Evolutionary conservation across 129 eudicot species (phyloP), one percentile per base, ranked within the genome.

Genomic region (Chrysanthemum seticuspe): DNA sequence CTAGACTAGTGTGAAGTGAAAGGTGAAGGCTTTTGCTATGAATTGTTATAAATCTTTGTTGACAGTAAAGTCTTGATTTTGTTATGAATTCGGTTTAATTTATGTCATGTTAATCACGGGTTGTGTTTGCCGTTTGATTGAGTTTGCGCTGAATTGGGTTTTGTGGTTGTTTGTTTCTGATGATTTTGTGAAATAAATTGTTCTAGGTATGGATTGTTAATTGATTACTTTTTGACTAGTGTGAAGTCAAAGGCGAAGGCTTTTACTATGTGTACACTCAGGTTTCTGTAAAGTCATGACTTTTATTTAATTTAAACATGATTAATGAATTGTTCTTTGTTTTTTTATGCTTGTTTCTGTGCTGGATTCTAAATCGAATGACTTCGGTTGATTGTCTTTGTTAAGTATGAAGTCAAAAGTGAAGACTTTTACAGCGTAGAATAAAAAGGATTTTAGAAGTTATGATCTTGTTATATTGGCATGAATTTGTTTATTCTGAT

Each of bases 401-500:
- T 60, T 13, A 10, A 31, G 10, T 49, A 40, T 59, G 68, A 11
- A 25, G 36, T 68, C 52, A 47, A 67, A 58, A 54, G 14, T 29
- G 60, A 51, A 63, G 55, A 51, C 53, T 51, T 63, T 52, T 29
- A 63, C 25, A 16, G 13, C 44, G 71, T 52, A 51, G 23, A 51
- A 29, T 63, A 40, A 18, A 62, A 63, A 52, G 63, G 10, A 29
- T 64, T 64, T 45, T 27, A 27, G 16, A 8, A 44, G 11, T 68
- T 50, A 57, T 60, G 18, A 59, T 68, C 44, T 6, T 48, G 65
- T 54, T 65, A 27, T 51, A 69, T 25, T 77, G 10, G 51, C 56
- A 64, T 77, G 53, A 68, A 67, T 9, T 71, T 76, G 66, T 34
- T 71, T 40, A 49, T 57, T 50, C 65, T 72, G 49, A 13, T 23